Evolutionary conservation across 164 flowering plant species (phyloP), one percentile per base, ranked within the genome.

Genomic region (Vitis labrusca): DNA sequence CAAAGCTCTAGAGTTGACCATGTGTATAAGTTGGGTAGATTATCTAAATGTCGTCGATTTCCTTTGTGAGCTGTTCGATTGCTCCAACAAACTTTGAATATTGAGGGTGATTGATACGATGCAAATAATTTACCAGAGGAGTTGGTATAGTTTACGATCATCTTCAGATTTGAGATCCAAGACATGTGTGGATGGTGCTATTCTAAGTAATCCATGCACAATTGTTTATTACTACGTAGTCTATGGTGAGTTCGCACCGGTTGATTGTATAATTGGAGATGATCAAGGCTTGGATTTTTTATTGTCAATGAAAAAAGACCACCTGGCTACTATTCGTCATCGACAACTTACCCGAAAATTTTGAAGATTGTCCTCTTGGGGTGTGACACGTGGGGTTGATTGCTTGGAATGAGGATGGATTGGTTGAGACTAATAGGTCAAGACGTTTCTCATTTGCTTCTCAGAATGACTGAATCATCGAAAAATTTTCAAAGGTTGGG

Each of bases 51-150:
- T 63, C 50, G 53, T 62, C 58, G 23, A n/a, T 68, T 65, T 27
- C 54, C 23, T 65, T 51, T 66, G 61, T 47, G 54, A 66, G 70
- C 66, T 77, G 67, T 55, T 77, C 37, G 69, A 70, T 68, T 14
- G 65, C 65, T 63, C 30, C 67, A 75, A 75, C 75, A 68, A 75
- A 77, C 79, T 54, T 75, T 78, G 81, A 75, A 80, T 72, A 57
- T 30, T 63, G 30, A 19, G 69, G 23, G 60, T 7, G 63, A 44
- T 48, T 68, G 55, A n/a, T 54, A n/a, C 62, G 13, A 23, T 2
- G 17, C 59, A 7, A 52, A 51, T 54, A 56, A 0, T 17, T 56
- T 51, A 48, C 32, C 15, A 4, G 12, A 14, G 44, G 50, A 23
- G 7, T 49, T 1, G 54, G 61, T 48, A 63, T 55, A 37, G 0